Base-by-base conservation (phyloP, 257 asterid species). In the Perilla frutescens region DNA sequence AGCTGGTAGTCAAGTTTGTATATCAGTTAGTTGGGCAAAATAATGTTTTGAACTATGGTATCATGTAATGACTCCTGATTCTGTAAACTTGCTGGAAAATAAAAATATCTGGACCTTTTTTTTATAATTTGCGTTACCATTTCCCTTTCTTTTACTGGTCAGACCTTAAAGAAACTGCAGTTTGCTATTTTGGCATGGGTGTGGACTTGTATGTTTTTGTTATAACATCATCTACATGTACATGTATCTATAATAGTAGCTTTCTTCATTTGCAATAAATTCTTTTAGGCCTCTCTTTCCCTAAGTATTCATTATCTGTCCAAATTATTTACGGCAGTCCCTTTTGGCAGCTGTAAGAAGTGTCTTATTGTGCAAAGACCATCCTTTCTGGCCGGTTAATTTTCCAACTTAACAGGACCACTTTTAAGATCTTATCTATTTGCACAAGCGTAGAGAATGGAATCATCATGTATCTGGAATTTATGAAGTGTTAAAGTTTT, bases 1-100 rank as follows among this genome's bases (percentile, higher is more conserved):
- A 62, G 48, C n/a, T 62, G 50, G 53, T 40, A n/a, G n/a, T 40
- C 68, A 8, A 62, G 48, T 14, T 62, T 41, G n/a, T 62, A 14
- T 62, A 39, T 36, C 36, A 2, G 34, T 32, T 59, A 31, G 7
- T 34, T 59, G 9, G 4, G 26, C 8, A 13, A 34, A 13, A 34
- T 11, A 59, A 34, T 54, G 60, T 15, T 54, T 58, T 58, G 6
- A 6, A 0, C 10, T 2, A 7, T 11, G 14, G 26, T 6, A 26
- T 54, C 60, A 54, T 7, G 1, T 29, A 57, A 37, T 32, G 41
- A 41, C 20, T 13, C 54, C 54, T 50, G 56, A 50, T 44, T 4
- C 20, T 50, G 56, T 13, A 50, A 12, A 13, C 26, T 50, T 50
- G 4, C 56, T 12, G 26, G 56, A 50, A 50, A 4, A n/a, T 12